These are phyloP conservation scores for Gracilaria domingensis DNA, from an alignment of 23 red algal species.

Conservation along the genomic window DNA sequence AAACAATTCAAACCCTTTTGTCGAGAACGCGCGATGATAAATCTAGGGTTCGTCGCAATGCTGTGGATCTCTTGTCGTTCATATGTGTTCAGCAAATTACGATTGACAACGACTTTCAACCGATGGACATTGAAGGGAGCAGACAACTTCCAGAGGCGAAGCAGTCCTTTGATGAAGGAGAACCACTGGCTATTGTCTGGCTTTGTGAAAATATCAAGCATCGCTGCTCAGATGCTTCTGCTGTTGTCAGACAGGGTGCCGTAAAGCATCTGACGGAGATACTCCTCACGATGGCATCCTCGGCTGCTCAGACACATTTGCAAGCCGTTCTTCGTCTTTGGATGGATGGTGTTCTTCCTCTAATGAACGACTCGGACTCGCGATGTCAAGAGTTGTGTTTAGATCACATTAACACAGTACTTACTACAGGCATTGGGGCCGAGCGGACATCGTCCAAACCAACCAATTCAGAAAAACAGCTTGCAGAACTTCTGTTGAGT, in stretches of 20 bases:
- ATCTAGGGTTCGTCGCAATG: conserved; percentile 49
- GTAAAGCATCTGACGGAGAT: conserved; percentile 15
- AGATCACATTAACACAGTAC: conserved; percentile 2
- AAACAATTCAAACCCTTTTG: neutral
- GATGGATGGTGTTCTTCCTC: conserved; percentile 34
- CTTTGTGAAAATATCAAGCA: neutral
- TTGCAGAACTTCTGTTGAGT: neutral
- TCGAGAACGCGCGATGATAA: conserved; percentile 37
- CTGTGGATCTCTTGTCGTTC: conserved; percentile 43
- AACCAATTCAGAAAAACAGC: neutral
- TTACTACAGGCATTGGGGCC: conserved; percentile 7
- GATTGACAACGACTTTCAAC: neutral
- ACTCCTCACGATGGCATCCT: conserved; percentile 15
- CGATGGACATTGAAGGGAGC: neutral
- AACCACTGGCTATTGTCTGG: neutral
- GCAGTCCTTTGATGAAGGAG: neutral
- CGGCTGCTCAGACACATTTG: neutral
- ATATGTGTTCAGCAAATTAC: conserved; percentile 1
- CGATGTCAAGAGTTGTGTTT: conserved; percentile 50
- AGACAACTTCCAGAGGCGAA: neutral
- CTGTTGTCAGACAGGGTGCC: conserved; percentile 10
- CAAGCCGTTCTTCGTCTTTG: conserved; percentile 20
- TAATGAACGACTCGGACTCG: conserved; percentile 44
- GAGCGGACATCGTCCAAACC: neutral
- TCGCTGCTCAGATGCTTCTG: conserved; percentile 39